phyloP scores from a whole-genome alignment of 306 rosid genomes.

The Hylodesmum podocarpum region DNA sequence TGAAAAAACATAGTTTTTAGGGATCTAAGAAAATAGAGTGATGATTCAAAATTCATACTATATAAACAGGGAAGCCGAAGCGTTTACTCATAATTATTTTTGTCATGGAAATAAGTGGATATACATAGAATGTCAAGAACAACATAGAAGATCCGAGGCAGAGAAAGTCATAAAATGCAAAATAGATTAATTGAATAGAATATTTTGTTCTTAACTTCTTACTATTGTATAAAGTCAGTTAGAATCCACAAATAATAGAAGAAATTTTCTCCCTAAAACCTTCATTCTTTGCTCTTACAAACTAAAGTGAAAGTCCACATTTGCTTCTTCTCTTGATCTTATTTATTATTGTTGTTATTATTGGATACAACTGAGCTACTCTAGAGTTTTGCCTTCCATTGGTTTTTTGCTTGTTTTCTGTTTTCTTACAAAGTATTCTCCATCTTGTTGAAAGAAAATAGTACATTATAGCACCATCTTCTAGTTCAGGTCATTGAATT shows the following conservation, averaged over 20 bases:
- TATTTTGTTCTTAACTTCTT: neutral
- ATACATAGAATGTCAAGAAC: neutral
- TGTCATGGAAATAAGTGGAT: neutral
- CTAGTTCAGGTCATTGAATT: neutral
- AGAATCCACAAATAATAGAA: neutral
- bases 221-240: neutral
- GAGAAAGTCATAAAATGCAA: neutral
- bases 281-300: neutral
- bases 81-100: neutral
- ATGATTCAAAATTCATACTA: conserved; percentile 4
- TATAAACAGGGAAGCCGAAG: neutral
- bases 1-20: neutral
- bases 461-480: conserved; percentile 2
- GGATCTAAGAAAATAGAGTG: conserved; percentile 4
- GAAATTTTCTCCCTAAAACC: neutral
- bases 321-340: neutral
- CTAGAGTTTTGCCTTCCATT: neutral
- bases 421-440: neutral
- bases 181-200: neutral
- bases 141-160: neutral
- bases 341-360: neutral
- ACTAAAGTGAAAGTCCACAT: neutral
- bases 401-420: neutral
- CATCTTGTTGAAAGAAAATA: conserved; percentile 13
- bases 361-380: neutral